A percentile compares a stretch with the other conserved stretches of the same genome.
phyloP scores from a whole-genome alignment of 805 yeast genomes.

The Schwanniomyces polymorphus region DNA sequence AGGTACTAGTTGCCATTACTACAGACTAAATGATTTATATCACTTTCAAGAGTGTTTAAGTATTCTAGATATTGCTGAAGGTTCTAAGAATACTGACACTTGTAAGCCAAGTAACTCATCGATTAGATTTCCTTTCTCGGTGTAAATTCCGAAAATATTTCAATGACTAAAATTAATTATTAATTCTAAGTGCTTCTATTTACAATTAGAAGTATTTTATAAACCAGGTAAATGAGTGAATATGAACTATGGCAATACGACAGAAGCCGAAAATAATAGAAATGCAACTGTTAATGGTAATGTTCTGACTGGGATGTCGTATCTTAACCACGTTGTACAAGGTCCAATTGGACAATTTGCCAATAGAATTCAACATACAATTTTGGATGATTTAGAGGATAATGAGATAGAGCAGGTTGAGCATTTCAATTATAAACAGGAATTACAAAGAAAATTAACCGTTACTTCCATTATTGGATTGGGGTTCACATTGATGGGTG shows the following conservation, averaged over 20 bases:
- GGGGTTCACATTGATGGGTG: conserved; percentile 81
- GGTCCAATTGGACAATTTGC: conserved; percentile 6
- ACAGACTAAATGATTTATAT: too few species aligned
- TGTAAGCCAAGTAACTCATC: not conserved
- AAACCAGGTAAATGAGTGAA: not conserved
- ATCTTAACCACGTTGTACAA: conserved; percentile 1
- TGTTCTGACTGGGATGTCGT: not conserved
- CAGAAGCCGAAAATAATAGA: not conserved
- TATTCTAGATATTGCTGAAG: too few species aligned
- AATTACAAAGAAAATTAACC: conserved; percentile 64
- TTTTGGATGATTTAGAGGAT: conserved; percentile 24
- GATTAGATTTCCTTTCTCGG: not conserved
- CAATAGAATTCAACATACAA: conserved; percentile 9
- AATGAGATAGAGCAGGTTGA: conserved; percentile 60
- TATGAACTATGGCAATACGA: not conserved
- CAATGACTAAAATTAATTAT: not conserved
- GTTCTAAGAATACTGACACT: too few species aligned
- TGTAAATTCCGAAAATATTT: not conserved
- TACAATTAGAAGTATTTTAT: not conserved
- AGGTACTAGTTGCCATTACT: too few species aligned
- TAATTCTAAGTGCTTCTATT: not conserved
- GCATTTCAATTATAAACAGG: conserved; percentile 73
- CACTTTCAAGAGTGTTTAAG: too few species aligned
- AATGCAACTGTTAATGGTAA: not conserved
- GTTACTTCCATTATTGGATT: conserved; percentile 72